Percentiles rank a stretch among this genome's conserved stretches.
These are phyloP conservation scores for Diplodia sapinea DNA, from an alignment of 2,329 filamentous ascomycete species.

Conservation along the genomic window DNA sequence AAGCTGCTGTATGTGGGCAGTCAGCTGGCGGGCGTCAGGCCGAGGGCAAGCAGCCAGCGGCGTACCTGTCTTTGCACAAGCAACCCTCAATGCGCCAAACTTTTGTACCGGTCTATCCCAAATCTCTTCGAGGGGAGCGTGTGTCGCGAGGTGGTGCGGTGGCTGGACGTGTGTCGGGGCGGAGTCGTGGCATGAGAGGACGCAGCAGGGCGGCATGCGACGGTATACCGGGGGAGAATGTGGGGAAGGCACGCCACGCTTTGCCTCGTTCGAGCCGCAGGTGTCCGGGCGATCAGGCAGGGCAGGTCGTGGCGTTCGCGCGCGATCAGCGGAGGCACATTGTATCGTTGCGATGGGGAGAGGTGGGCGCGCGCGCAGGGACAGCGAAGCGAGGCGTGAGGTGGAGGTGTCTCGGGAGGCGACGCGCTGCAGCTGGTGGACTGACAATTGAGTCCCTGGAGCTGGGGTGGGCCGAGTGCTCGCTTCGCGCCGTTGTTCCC, in stretches of 20 bases:
- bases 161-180: conserved; percentile 33
- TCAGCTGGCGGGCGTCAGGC: conserved; percentile 10
- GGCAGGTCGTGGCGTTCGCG: conserved; percentile 18
- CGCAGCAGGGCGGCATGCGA: conserved; percentile 29
- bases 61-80: conserved; percentile 28
- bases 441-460: conserved; percentile 29
- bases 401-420: conserved; percentile 29
- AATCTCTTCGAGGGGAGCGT: conserved; percentile 40
- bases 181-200: conserved; percentile 31
- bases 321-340: conserved; percentile 42
- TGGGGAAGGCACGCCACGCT: conserved; percentile 30
- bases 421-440: conserved; percentile 29
- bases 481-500: conserved; percentile 27
- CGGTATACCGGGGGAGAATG: conserved; percentile 24
- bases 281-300: conserved; percentile 27
- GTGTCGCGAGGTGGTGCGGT: conserved; percentile 21
- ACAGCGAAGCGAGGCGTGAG: conserved; percentile 14
- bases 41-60: background rate
- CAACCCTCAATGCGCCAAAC: conserved; percentile 44
- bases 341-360: conserved; percentile 42
- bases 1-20: conserved; percentile 19
- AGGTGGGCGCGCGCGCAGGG: conserved; percentile 34
- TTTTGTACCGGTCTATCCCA: conserved; percentile 51
- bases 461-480: conserved; percentile 27
- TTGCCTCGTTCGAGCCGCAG: conserved; percentile 29